phyloP scores from a whole-genome alignment of 768 basidiomycete genomes.

The Tulasnella calospora region DNA sequence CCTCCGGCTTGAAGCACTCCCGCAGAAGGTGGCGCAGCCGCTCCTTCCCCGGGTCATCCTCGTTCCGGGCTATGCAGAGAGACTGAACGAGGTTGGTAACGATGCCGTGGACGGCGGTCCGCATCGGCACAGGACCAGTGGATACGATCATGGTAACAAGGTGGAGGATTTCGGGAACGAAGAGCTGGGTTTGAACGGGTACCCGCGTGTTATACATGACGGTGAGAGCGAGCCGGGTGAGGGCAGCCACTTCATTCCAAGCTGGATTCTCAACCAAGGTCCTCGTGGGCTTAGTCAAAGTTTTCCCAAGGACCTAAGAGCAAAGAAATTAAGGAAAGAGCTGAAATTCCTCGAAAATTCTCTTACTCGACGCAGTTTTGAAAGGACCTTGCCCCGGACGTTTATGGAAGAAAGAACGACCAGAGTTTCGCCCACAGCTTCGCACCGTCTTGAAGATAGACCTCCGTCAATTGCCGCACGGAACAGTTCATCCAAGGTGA shows the following conservation, averaged over 20 bases:
- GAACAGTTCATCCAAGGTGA: constrained; percentile 73
- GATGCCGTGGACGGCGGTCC: constrained; percentile 76
- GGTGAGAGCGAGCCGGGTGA: constrained; percentile 68
- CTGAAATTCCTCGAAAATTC: background rate
- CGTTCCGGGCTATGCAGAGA: constrained; percentile 54
- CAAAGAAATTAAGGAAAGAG: background rate
- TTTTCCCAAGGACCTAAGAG: constrained; percentile 63
- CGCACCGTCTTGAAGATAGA: constrained; percentile 66
- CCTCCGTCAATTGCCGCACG: constrained; percentile 81
- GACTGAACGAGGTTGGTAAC: constrained; percentile 79
- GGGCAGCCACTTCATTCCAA: constrained; percentile 76
- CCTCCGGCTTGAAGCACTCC: constrained; percentile 52
- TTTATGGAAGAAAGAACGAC: constrained; percentile 69
- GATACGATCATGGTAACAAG: constrained; percentile 72
- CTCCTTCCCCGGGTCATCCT: constrained; percentile 52
- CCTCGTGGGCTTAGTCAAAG: constrained; percentile 57
- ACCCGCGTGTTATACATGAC: constrained; percentile 64
- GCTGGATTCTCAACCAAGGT: constrained; percentile 64
- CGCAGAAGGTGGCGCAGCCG: constrained; percentile 61
- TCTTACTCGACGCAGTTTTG: constrained; percentile 70
- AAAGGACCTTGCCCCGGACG: constrained; percentile 71
- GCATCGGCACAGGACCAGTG: constrained; percentile 65
- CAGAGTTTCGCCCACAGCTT: constrained; percentile 68
- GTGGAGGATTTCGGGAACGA: constrained; percentile 78
- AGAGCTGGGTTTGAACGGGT: constrained; percentile 64